Evolutionary conservation across 768 basidiomycete genomes (phyloP).

Genomic region (Lactarius deliciosus): DNA sequence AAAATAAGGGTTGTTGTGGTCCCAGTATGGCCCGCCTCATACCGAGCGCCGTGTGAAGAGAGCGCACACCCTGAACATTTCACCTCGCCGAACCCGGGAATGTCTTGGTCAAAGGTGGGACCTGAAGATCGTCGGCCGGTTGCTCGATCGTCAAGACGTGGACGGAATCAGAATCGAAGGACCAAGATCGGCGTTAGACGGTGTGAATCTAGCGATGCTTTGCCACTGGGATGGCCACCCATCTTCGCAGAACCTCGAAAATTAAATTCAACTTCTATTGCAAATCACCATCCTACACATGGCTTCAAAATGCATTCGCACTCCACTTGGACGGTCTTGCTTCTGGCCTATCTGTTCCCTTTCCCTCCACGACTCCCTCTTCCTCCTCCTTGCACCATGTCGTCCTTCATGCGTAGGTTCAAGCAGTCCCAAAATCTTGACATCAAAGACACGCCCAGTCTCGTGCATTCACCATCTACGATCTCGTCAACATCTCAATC

Average conservation of each 20-base stretch:
- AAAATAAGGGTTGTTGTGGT: too few species aligned
- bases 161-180: neutral
- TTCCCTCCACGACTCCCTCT: neutral
- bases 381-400: neutral
- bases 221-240: neutral
- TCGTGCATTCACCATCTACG: conserved; percentile 18
- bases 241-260: neutral
- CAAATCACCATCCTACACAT: neutral
- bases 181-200: neutral
- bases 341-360: neutral
- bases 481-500: conserved; percentile 19
- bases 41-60: neutral
- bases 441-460: conserved; percentile 2
- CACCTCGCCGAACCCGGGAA: neutral
- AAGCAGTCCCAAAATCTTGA: neutral
- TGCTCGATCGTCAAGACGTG: neutral
- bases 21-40: too few species aligned
- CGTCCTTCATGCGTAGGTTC: conserved; percentile 5
- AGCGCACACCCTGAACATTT: neutral
- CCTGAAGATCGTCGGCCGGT: neutral
- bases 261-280: neutral
- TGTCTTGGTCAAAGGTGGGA: neutral
- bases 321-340: neutral
- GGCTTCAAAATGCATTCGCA: neutral
- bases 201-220: neutral